Percentiles rank a stretch among this genome's conserved stretches.
phyloP scores from a whole-genome alignment of 148 eudicot genomes.

The Polygonum maritimum region DNA sequence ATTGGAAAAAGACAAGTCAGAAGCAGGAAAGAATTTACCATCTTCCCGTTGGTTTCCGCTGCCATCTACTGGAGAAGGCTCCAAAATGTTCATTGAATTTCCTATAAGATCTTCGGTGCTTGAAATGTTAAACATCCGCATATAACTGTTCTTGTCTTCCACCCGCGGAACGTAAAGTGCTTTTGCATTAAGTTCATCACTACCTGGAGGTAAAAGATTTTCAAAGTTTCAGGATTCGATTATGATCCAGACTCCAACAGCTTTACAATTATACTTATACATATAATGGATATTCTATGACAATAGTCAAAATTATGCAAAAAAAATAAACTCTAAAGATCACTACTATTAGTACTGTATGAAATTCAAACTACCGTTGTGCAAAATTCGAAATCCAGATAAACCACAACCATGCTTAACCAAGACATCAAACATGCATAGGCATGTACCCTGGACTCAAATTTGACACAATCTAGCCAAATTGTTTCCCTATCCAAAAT shows the following conservation, averaged over 20 bases:
- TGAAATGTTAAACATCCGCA: slow-evolving; percentile 83
- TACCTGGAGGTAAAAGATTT: slow-evolving; percentile 19
- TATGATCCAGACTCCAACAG: neutral
- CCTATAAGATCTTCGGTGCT: slow-evolving; percentile 65
- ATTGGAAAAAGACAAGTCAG: neutral
- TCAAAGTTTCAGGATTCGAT: neutral
- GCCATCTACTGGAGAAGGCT: slow-evolving; percentile 74
- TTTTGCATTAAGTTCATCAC: slow-evolving; percentile 19
- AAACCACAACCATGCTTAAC: too few relatives aligned
- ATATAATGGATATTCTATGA: neutral
- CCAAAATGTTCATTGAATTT: slow-evolving; percentile 89
- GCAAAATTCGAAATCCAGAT: too few relatives aligned
- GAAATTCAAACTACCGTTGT: too few relatives aligned
- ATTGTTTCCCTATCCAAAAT: too few relatives aligned
- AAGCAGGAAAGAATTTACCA: slow-evolving; percentile 34
- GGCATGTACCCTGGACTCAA: too few relatives aligned
- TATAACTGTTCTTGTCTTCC: slow-evolving; percentile 83
- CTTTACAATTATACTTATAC: neutral
- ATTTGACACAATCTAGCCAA: too few relatives aligned
- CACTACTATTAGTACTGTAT: too few relatives aligned
- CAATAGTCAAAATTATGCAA: too few relatives aligned
- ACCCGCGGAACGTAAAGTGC: slow-evolving; percentile 88
- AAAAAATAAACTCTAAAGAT: too few relatives aligned
- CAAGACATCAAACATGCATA: too few relatives aligned
- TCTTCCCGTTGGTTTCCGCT: slow-evolving; percentile 80